Evolutionary conservation across 495 filamentous ascomycete genomes (phyloP), one percentile per base, ranked within the genome.

Genomic region (Aspergillus haitiensis): DNA sequence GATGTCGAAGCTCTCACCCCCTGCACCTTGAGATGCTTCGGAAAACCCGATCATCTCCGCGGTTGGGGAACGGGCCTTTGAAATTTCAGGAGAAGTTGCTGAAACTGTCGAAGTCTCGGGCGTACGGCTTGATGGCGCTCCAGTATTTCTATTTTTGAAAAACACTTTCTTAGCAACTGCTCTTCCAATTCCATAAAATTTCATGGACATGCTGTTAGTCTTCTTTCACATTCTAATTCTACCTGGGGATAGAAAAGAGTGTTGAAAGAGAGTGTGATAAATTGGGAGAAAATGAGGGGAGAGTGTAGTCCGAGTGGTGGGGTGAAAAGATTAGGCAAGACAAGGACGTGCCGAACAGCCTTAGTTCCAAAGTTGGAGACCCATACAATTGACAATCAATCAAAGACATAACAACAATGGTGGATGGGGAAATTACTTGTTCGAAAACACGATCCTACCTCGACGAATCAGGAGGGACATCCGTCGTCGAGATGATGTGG

Each of bases 1-100:
- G 58, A 97, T 88, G 72, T 97, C 93, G 71, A 81, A 78, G 53
- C 73, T 76, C 65, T 78, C 70, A 52, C 75, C 71, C 49, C 75
- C 65, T 53, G 70, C 49, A 10, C 70, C 73, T 13, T 72, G 72
- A 31, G 71, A 70, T 60, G 70, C 60, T 53, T 76, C 69, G 53
- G 67, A 64, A 52, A 77, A 56, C 37, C 70, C 76, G 54, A 74
- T 62, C 70, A 77, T 75, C 32, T 73, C 70, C 45, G 73, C 72
- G 53, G 75, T 47, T 80, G 68, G 64, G 79, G 72, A 18, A 72
- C 69, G 12, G 67, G 66, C 27, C 70, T 77, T 58, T 46, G 62
- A 52, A 27, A 27, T 27, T 27, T 27, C 21, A 3, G 21, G 21
- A 27, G 21, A 27, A 27, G 21, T 27, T 27, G 21, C 3, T 27